Percentiles rank a stretch among this genome's conserved stretches.
Evolutionary conservation across 1,284 basidiomycete genomes (phyloP).

Genomic region (Psilocybe mexicana): DNA sequence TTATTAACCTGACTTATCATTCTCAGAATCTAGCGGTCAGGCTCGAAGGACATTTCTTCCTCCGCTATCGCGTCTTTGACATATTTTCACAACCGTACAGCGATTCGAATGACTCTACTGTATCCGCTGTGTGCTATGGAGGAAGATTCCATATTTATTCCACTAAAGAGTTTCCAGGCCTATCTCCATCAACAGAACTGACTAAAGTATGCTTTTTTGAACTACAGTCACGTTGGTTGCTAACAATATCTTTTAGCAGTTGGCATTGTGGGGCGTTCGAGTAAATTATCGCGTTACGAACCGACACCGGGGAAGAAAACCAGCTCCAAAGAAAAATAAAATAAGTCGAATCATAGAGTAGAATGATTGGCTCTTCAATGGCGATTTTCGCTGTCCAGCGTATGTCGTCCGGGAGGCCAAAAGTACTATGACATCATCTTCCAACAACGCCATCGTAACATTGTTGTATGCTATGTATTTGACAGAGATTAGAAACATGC

Average conservation of each 20-base stretch:
- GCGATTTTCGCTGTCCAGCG: too few species aligned
- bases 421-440: too few species aligned
- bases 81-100: slow-evolving; percentile 46
- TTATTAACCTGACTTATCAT: neutral
- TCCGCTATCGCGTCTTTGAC: slow-evolving; percentile 70
- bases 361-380: too few species aligned
- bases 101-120: slow-evolving; percentile 41
- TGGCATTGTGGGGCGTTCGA: slow-evolving; percentile 67
- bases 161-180: slow-evolving; percentile 78
- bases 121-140: slow-evolving; percentile 73
- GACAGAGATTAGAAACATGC: too few species aligned
- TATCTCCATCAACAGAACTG: slow-evolving; percentile 70
- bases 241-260: slow-evolving; percentile 37
- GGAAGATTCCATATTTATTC: slow-evolving; percentile 71
- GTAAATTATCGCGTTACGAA: slow-evolving; percentile 72
- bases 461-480: too few species aligned
- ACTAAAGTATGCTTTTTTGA: slow-evolving; percentile 56
- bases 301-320: slow-evolving; percentile 52
- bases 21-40: slow-evolving; percentile 67
- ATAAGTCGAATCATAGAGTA: neutral
- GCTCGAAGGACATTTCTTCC: slow-evolving; percentile 62
- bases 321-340: slow-evolving; percentile 16
- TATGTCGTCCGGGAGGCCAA: too few species aligned
- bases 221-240: too few species aligned
- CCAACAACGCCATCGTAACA: too few species aligned